These are phyloP conservation scores for Delitschia confertaspora DNA, from an alignment of 495 filamentous ascomycete species.

Conservation along the genomic window DNA sequence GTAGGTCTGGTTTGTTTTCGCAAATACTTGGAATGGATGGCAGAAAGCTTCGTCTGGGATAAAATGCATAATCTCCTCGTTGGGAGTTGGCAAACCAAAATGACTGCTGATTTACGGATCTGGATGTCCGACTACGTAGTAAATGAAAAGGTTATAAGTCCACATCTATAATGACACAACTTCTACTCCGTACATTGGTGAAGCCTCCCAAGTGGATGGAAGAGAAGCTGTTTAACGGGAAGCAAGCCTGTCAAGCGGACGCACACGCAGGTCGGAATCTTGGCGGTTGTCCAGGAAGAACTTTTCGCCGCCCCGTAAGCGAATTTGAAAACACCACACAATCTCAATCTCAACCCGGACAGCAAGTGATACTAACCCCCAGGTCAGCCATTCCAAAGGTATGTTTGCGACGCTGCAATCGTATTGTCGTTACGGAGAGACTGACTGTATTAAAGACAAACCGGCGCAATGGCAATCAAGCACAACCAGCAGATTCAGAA, in stretches of 20 bases:
- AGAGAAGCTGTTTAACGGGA: too few relatives aligned
- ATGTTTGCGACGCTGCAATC: neutral
- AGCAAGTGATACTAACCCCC: conserved; percentile 10
- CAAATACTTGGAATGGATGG: neutral
- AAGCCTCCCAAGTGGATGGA: too few relatives aligned
- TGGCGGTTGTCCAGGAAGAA: too few relatives aligned
- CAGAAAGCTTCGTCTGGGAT: neutral
- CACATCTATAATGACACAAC: neutral
- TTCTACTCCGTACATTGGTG: too few relatives aligned
- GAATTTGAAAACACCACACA: conserved; percentile 1
- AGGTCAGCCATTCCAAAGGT: conserved; percentile 6
- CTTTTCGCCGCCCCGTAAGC: conserved; percentile 3
- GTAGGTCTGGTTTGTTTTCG: neutral
- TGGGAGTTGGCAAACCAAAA: conserved; percentile 2
- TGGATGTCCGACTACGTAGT: neutral
- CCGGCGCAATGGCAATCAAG: conserved; percentile 62
- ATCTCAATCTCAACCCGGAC: neutral
- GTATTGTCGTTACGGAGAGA: too few relatives aligned
- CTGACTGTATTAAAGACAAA: conserved; percentile 1
- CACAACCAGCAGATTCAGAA: conserved; percentile 98
- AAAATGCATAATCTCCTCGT: neutral
- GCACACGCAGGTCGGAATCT: too few relatives aligned
- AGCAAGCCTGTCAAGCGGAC: too few relatives aligned
- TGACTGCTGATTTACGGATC: neutral
- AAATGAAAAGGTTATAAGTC: conserved; percentile 2